These are phyloP conservation scores for Fusarium pseudograminearum DNA, from an alignment of 2,329 filamentous ascomycete genomes.

Conservation along the genomic window DNA sequence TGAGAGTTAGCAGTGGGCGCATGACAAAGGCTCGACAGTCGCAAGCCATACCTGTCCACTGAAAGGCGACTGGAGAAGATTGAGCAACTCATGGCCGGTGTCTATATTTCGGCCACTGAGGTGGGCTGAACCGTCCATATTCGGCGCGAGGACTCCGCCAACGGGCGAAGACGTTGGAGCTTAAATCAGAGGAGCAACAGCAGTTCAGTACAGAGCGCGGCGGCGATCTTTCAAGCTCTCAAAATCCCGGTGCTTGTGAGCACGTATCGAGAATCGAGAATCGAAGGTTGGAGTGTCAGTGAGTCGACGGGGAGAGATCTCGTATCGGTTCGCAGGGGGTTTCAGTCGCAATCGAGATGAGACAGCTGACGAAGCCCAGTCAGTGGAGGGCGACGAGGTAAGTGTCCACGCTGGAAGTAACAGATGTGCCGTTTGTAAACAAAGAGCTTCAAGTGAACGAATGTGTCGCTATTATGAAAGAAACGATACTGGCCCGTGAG, in stretches of 20 bases:
- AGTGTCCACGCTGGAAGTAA: background rate
- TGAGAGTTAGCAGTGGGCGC: conserved; percentile 16
- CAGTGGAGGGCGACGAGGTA: conserved; percentile 9
- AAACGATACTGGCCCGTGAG: conserved; percentile 27
- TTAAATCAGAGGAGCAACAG: conserved; percentile 13
- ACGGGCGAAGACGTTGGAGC: conserved; percentile 39
- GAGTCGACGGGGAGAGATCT: conserved; percentile 9
- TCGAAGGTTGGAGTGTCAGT: conserved; percentile 11
- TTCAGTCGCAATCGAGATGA: conserved; percentile 14
- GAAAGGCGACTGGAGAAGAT: conserved; percentile 65
- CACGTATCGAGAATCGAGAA: conserved; percentile 8
- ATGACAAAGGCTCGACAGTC: background rate
- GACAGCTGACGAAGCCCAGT: conserved; percentile 15
- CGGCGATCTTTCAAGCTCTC: background rate
- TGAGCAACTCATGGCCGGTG: conserved; percentile 59
- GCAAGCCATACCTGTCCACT: conserved; percentile 56
- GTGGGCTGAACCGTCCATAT: conserved; percentile 41
- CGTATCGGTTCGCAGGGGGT: conserved; percentile 34
- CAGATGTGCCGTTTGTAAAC: conserved; percentile 14
- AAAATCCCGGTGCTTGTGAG: background rate
- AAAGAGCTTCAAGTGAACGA: conserved; percentile 34
- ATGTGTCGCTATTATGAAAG: conserved; percentile 32
- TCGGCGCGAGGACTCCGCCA: conserved; percentile 43
- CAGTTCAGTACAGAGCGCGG: background rate
- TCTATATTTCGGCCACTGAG: conserved; percentile 42